Evolutionary conservation across 805 yeast species (phyloP).

Genomic region (Kazachstania psychrophila): DNA sequence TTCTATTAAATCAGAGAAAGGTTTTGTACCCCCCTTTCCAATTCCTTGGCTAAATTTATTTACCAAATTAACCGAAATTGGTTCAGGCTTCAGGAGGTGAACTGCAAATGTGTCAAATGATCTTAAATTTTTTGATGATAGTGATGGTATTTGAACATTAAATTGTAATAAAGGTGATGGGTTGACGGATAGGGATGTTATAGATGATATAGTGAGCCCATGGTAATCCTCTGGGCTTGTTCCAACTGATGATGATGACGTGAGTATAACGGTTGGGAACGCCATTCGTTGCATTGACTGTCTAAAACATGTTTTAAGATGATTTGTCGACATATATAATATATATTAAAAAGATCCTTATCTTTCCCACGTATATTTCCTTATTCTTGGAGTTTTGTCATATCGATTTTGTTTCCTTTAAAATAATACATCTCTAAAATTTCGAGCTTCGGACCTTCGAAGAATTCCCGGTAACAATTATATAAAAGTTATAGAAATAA

Average conservation of each 20-base stretch:
- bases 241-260: conserved; percentile 36
- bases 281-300: conserved; percentile 37
- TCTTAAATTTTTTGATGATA: conserved; percentile 62
- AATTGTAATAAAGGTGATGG: conserved; percentile 78
- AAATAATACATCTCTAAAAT: too few relatives aligned
- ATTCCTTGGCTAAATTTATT: conserved; percentile 52
- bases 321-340: not conserved
- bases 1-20: conserved; percentile 39
- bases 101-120: conserved; percentile 53
- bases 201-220: conserved; percentile 83
- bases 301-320: conserved; percentile 4
- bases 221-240: conserved; percentile 14
- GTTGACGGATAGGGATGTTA: conserved; percentile 66
- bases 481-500: too few relatives aligned
- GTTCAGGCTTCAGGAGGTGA: conserved; percentile 61
- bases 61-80: conserved; percentile 48
- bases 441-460: too few relatives aligned
- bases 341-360: too few relatives aligned
- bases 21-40: conserved; percentile 33
- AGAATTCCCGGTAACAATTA: too few relatives aligned
- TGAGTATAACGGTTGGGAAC: conserved; percentile 49
- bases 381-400: too few relatives aligned
- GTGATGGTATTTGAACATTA: conserved; percentile 78
- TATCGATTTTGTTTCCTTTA: too few relatives aligned
- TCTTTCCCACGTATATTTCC: too few relatives aligned